These are phyloP conservation scores for Boletus reticulatus DNA, from an alignment of 768 basidiomycete species.

Conservation along the genomic window DNA sequence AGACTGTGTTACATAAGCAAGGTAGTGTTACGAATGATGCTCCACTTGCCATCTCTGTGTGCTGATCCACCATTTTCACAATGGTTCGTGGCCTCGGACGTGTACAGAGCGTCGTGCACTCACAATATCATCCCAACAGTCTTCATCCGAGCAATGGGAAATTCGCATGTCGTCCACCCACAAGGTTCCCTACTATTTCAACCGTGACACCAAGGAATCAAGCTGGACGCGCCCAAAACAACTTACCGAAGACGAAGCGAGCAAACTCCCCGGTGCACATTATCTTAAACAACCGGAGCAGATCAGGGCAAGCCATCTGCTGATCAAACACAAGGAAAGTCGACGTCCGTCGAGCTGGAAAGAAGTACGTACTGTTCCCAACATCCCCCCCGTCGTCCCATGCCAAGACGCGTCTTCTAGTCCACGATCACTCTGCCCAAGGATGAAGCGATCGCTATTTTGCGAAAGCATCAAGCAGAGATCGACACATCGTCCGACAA, in stretches of 20 bases:
- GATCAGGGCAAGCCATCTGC: slow-evolving; percentile 92
- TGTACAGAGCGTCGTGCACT: slow-evolving; percentile 4
- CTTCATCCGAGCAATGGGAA: slow-evolving; percentile 58
- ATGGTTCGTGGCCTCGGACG: slow-evolving; percentile 22
- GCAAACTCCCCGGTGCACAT: slow-evolving; percentile 65
- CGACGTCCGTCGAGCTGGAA: slow-evolving; percentile 82
- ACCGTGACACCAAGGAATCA: slow-evolving; percentile 65
- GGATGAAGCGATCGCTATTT: slow-evolving; percentile 84
- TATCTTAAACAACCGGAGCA: slow-evolving; percentile 47
- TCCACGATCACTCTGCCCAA: slow-evolving; percentile 81
- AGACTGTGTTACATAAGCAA: slow-evolving; percentile 13
- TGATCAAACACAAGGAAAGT: slow-evolving; percentile 88
- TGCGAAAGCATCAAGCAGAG: slow-evolving; percentile 59
- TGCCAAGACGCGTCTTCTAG: slow-evolving; percentile 35
- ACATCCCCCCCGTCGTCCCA: not conserved
- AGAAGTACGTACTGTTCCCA: slow-evolving; percentile 49
- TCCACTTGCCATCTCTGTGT: not conserved
- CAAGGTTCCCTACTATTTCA: slow-evolving; percentile 85
- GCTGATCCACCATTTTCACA: slow-evolving; percentile 7
- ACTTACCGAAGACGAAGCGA: slow-evolving; percentile 59
- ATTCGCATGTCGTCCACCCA: slow-evolving; percentile 81
- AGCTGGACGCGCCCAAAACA: slow-evolving; percentile 59
- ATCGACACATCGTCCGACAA: slow-evolving; percentile 48
- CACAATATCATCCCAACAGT: slow-evolving; percentile 13
- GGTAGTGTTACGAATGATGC: no score